These are phyloP conservation scores for Cajanus cajan DNA, from an alignment of 306 rosid species.

Conservation along the genomic window DNA sequence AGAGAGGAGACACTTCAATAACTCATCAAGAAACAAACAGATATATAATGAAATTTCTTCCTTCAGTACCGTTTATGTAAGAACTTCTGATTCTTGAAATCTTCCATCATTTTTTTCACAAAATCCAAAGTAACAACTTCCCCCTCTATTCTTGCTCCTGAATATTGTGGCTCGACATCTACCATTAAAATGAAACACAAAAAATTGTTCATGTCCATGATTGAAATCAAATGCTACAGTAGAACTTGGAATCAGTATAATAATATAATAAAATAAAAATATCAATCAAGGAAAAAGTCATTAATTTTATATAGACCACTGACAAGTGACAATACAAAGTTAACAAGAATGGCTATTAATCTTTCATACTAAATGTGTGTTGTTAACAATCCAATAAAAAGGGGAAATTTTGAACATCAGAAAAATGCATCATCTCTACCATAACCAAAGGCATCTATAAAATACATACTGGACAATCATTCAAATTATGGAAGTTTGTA, in stretches of 20 bases:
- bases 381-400: background rate
- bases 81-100: conserved; percentile 86
- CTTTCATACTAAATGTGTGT: background rate
- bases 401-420: background rate
- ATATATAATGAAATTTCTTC: conserved; percentile 7
- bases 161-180: conserved; percentile 93
- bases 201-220: conserved; percentile 29
- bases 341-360: background rate
- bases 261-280: background rate
- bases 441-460: background rate
- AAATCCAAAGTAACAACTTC: conserved; percentile 87
- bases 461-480: conserved; percentile 3
- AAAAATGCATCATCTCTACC: background rate
- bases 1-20: conserved; percentile 21
- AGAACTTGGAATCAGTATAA: background rate
- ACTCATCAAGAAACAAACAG: conserved; percentile 18
- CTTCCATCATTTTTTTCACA: conserved; percentile 95
- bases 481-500: conserved; percentile 5
- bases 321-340: background rate
- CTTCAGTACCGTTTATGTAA: conserved; percentile 80
- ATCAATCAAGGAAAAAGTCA: background rate
- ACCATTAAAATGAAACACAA: conserved; percentile 40
- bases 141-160: conserved; percentile 95
- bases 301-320: background rate
- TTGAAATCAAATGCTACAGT: conserved; percentile 19